Percentiles rank a stretch among this genome's conserved stretches.
These are phyloP conservation scores for Sugiyamaella valdiviana DNA, from an alignment of 805 yeast genomes.

Conservation along the genomic window DNA sequence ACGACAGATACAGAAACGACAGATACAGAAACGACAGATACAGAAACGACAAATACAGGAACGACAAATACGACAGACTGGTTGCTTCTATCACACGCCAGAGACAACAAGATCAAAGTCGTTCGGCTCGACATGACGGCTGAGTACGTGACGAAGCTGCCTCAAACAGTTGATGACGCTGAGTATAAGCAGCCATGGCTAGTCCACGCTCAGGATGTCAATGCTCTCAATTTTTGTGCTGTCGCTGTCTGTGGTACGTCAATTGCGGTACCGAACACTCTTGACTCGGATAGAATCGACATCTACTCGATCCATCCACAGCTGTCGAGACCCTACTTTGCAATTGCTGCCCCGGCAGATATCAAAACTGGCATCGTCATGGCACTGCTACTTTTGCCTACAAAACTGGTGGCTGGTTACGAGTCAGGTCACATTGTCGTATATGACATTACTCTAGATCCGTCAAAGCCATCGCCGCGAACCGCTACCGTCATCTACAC, in stretches of 20 bases:
- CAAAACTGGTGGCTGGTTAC: conserved; percentile 46
- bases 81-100: conserved; percentile 53
- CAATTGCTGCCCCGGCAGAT: conserved; percentile 12
- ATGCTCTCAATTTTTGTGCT: conserved; percentile 66
- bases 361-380: conserved; percentile 60
- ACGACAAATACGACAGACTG: neutral
- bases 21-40: no score
- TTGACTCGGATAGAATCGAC: conserved; percentile 59
- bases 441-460: conserved; percentile 23
- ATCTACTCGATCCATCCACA: conserved; percentile 27
- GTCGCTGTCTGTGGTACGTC: conserved; percentile 40
- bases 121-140: conserved; percentile 23
- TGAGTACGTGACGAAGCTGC: conserved; percentile 37
- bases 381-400: conserved; percentile 41
- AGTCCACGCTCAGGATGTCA: conserved; percentile 55
- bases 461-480: neutral
- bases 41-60: no score
- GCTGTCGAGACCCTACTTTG: conserved; percentile 8
- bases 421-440: conserved; percentile 62
- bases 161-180: conserved; percentile 21
- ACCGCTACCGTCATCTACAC: conserved; percentile 11
- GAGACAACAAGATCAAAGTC: conserved; percentile 47
- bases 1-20: no score
- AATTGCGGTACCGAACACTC: conserved; percentile 57
- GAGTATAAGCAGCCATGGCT: conserved; percentile 29